Evolutionary conservation across 108 stramenopile genomes (phyloP), one percentile per base, ranked within the genome.

Genomic region (Nannochloropsis salina): DNA sequence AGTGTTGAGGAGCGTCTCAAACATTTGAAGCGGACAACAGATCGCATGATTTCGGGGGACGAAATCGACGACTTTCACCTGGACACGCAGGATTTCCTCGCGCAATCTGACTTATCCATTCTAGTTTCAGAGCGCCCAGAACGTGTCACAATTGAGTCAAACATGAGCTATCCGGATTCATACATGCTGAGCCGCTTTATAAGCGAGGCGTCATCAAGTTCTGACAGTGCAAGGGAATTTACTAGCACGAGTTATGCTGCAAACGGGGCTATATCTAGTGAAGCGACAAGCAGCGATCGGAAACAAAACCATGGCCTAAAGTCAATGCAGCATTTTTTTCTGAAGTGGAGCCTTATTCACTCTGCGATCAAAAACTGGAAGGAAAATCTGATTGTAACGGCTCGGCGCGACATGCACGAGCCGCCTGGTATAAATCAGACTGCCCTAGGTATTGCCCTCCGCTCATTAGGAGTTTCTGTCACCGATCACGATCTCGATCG

Each of bases 281-380:
- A n/a, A n/a, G 61, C 20, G 8, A n/a, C 6, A n/a, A 74, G 61
- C 8, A 74, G 8, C 3, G 61, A 15, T n/a, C 61, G 61, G 8
- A 31, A 31, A 31, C 31, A 31, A 31, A 31, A 31, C 31, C 31
- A 31, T 31, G 20, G 20, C n/a, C n/a, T 74, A n/a, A 74, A 74
- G 61, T n/a, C 20, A 15, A 74, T 74, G 61, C 61, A 74, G 61
- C 61, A 74, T 74, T 74, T 74, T 8, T 74, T 74, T 74, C 61
- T 74, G 61, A 74, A 74, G 61, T 74, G 61, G 61, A 74, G n/a
- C n/a, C 2, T 74, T 4, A 74, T 74, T n/a, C 61, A 74, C n/a
- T 74, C 61, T n/a, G 61, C 61, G 15, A 74, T 74, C 15, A 74
- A 74, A n/a, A 15, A n/a, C 5, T 74, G 61, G 61, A 74, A 74